Conservation (phyloP, 768 basidiomycete species). For the Pisolithus sp. region DNA sequence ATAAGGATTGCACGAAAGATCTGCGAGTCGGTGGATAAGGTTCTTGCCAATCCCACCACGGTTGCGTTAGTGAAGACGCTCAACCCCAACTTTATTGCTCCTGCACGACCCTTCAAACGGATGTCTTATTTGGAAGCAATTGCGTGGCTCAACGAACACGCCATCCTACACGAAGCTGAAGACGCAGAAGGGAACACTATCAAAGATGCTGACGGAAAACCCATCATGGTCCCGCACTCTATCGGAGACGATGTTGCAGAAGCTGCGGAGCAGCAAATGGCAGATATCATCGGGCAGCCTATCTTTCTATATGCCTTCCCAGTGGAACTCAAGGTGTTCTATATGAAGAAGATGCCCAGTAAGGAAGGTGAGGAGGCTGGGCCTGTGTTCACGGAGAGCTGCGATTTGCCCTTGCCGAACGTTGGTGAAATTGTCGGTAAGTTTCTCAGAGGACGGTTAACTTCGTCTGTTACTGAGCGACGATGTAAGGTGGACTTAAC, state of each 20-base stretch:
- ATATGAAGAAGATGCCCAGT: constrained; percentile 92
- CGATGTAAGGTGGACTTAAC: constrained; percentile 36
- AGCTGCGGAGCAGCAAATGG: constrained; percentile 97
- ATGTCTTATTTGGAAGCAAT: constrained; percentile 91
- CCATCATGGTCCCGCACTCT: constrained; percentile 57
- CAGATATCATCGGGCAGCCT: constrained; percentile 86
- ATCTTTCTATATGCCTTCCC: constrained; percentile 95
- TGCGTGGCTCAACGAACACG: constrained; percentile 88
- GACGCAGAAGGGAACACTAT: constrained; percentile 65
- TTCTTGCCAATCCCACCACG: constrained; percentile 68
- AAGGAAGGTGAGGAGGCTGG: constrained; percentile 39
- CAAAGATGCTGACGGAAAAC: constrained; percentile 35
- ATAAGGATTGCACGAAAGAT: constrained; percentile 45
- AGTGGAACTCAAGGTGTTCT: constrained; percentile 90
- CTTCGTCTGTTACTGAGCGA: neutral
- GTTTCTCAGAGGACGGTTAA: constrained; percentile 16
- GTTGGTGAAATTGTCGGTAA: constrained; percentile 96
- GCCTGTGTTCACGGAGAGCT: constrained; percentile 82
- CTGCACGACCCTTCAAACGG: constrained; percentile 82
- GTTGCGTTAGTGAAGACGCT: constrained; percentile 80
- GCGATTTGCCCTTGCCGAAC: constrained; percentile 93
- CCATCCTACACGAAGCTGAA: constrained; percentile 79
- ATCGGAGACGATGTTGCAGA: constrained; percentile 97
- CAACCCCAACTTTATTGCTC: constrained; percentile 83
- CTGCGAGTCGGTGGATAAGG: constrained; percentile 81